phyloP scores from a whole-genome alignment of 208 protist genomes.

The Angomonas deanei region DNA sequence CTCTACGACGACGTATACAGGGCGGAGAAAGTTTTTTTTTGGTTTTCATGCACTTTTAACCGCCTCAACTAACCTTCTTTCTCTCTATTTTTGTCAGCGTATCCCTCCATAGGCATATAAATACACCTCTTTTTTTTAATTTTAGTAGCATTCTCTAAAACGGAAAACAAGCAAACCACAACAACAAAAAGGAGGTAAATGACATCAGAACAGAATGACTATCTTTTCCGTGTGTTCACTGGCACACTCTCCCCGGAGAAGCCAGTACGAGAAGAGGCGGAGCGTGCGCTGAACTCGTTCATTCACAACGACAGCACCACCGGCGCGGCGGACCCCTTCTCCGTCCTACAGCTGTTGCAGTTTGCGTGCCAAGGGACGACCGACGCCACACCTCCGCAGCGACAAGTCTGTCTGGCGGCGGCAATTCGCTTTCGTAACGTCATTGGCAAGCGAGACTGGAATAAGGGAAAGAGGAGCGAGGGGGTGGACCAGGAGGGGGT shows the following conservation, averaged over 20 bases:
- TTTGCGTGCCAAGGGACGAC: background rate
- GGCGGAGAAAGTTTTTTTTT: too few species aligned
- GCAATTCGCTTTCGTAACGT: constrained; percentile 76
- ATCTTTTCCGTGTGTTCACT: constrained; percentile 16
- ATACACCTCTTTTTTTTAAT: too few species aligned
- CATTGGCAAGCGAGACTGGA: constrained; percentile 69
- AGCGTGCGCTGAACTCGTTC: constrained; percentile 48
- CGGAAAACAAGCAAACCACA: background rate
- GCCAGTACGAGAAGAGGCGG: constrained; percentile 46
- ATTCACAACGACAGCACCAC: constrained; percentile 51
- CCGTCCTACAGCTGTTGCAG: background rate
- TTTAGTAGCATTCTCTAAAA: too few species aligned
- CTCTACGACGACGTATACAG: too few species aligned
- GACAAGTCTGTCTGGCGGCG: constrained; percentile 30
- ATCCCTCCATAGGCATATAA: too few species aligned
- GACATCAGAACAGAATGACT: background rate
- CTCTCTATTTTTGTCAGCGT: background rate
- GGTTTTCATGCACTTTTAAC: background rate
- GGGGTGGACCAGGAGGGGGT: too few species aligned
- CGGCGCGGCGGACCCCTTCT: constrained; percentile 21
- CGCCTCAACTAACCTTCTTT: background rate
- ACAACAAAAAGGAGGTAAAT: background rate
- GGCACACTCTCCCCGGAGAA: constrained; percentile 68
- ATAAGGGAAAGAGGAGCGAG: too few species aligned
- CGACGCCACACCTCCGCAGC: background rate